A percentile compares a stretch with the other conserved stretches of the same genome.
phyloP scores from a whole-genome alignment of 345 rosid species.

The Limnanthes douglasii region DNA sequence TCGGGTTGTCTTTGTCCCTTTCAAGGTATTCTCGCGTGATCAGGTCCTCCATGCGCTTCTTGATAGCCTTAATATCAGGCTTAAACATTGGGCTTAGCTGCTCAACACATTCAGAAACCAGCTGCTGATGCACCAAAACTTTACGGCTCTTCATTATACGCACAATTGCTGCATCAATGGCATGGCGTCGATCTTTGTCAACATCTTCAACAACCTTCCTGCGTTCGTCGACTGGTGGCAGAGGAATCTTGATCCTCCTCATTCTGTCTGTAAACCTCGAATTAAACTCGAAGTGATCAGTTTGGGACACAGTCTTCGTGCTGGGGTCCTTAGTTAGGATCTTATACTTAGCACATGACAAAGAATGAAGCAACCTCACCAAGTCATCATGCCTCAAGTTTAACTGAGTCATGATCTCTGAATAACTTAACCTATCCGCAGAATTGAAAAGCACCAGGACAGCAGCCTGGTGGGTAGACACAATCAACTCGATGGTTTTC shows the following conservation, averaged over 20 bases:
- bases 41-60: constrained; percentile 89
- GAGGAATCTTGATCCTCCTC: constrained; percentile 98
- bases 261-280: constrained; percentile 67
- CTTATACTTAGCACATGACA: constrained; percentile 77
- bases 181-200: constrained; percentile 79
- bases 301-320: constrained; percentile 39
- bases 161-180: constrained; percentile 94
- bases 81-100: constrained; percentile 93
- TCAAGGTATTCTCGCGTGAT: constrained; percentile 83
- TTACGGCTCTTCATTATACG: constrained; percentile 97
- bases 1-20: constrained; percentile 73
- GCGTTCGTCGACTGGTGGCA: constrained; percentile 88
- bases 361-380: constrained; percentile 79
- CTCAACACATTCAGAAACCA: constrained; percentile 83
- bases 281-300: constrained; percentile 56
- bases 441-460: constrained; percentile 73
- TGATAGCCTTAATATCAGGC: constrained; percentile 95
- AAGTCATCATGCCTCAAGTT: constrained; percentile 80
- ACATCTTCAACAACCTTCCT: constrained; percentile 91
- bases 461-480: constrained; percentile 72
- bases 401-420: constrained; percentile 67
- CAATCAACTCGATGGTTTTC: constrained; percentile 38
- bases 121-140: constrained; percentile 67
- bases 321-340: constrained; percentile 52
- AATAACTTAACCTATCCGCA: constrained; percentile 60